Percentiles rank a stretch among this genome's conserved stretches.
These are phyloP conservation scores for Aciculosporium take DNA, from an alignment of 2,329 filamentous ascomycete genomes.

Conservation along the genomic window DNA sequence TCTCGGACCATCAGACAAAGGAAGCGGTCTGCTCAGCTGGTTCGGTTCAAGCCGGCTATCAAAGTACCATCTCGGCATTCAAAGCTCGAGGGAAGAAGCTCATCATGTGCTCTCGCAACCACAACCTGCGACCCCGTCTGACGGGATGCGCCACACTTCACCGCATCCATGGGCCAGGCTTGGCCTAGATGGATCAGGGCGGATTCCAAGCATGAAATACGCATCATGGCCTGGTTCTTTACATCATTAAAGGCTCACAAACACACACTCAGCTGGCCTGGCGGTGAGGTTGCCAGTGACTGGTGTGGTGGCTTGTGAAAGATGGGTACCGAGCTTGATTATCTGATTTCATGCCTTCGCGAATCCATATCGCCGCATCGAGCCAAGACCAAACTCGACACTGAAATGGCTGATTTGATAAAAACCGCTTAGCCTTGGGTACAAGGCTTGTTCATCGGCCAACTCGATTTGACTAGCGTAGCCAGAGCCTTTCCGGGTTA, in stretches of 20 bases:
- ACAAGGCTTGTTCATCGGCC: neutral
- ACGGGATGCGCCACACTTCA: neutral
- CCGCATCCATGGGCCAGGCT: conserved; percentile 1
- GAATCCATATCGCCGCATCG: neutral
- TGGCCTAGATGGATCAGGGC: neutral
- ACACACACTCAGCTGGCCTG: neutral
- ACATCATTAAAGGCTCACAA: neutral
- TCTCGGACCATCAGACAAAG: neutral
- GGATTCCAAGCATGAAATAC: neutral
- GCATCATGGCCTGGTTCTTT: neutral
- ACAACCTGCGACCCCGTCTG: neutral
- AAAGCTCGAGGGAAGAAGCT: neutral
- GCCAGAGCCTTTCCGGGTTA: neutral
- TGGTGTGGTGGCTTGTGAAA: neutral
- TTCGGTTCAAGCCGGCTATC: no score
- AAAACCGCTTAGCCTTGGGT: neutral
- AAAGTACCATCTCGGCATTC: neutral
- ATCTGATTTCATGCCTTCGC: neutral
- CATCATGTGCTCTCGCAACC: neutral
- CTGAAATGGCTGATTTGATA: neutral
- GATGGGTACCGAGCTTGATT: neutral
- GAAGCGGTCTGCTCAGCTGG: neutral
- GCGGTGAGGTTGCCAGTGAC: neutral
- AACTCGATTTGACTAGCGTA: neutral
- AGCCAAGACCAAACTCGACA: neutral